Conservation (phyloP, 345 rosid genomes). For the Rubroshorea leprosula region DNA sequence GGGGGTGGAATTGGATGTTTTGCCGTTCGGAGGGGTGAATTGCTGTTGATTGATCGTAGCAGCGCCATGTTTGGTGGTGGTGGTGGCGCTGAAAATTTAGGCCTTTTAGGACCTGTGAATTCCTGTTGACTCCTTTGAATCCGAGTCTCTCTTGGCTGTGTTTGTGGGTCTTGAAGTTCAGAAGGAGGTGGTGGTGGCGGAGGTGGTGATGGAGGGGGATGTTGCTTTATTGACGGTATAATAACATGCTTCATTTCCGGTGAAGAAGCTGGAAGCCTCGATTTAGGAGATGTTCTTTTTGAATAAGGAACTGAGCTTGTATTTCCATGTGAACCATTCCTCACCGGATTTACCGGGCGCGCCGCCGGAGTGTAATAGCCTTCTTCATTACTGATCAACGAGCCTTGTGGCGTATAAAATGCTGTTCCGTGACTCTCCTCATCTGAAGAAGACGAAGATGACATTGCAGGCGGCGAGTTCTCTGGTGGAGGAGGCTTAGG, state of each 20-base stretch:
- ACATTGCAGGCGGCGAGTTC: constrained; percentile 37
- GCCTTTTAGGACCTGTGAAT: constrained; percentile 32
- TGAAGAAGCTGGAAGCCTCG: constrained; percentile 49
- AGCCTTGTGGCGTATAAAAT: constrained; percentile 81
- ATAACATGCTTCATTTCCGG: constrained; percentile 93
- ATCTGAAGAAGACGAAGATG: constrained; percentile 56
- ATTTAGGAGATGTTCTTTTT: constrained; percentile 78
- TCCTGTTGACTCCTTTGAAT: constrained; percentile 17
- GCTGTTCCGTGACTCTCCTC: constrained; percentile 58
- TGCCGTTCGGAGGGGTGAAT: constrained; percentile 30
- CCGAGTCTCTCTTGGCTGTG: constrained; percentile 11
- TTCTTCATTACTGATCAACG: constrained; percentile 61
- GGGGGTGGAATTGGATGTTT: constrained; percentile 34
- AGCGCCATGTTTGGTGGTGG: constrained; percentile 88
- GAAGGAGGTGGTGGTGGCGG: constrained; percentile 24
- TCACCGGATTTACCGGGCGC: constrained; percentile 20
- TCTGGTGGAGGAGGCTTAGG: constrained; percentile 39
- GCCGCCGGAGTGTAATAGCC: constrained; percentile 51
- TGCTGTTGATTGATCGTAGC: constrained; percentile 55
- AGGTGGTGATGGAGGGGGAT: constrained; percentile 24
- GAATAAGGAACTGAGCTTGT: constrained; percentile 53
- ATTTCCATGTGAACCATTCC: constrained; percentile 18
- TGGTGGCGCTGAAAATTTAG: constrained; percentile 70
- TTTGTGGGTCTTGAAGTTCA: constrained; percentile 2
- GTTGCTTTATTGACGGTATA: constrained; percentile 67